These are phyloP conservation scores for Sclerotinia trifoliorum DNA, from an alignment of 2,329 filamentous ascomycete species.

Conservation along the genomic window DNA sequence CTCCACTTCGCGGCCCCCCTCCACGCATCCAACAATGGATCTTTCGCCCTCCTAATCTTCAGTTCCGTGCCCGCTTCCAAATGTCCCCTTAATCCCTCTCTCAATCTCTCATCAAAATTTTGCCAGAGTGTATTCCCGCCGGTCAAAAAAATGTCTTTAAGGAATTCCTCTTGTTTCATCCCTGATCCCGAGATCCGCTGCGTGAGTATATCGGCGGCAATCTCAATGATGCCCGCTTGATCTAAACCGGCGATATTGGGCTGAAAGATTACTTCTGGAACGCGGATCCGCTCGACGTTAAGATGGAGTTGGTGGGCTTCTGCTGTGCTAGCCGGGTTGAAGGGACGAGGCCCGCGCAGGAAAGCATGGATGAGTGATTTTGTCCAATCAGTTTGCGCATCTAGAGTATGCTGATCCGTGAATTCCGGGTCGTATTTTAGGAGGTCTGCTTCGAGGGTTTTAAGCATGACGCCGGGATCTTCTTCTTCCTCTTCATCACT, in stretches of 20 bases:
- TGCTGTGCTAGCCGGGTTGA: constrained; percentile 74
- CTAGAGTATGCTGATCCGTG: constrained; percentile 86
- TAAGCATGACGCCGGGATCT: constrained; percentile 72
- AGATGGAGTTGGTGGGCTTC: constrained; percentile 88
- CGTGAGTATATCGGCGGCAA: constrained; percentile 83
- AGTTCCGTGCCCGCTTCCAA: constrained; percentile 58
- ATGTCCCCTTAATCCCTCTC: constrained; percentile 68
- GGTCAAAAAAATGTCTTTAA: constrained; percentile 88
- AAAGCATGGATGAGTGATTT: constrained; percentile 90
- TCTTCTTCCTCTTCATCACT: constrained; percentile 94
- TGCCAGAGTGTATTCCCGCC: constrained; percentile 88
- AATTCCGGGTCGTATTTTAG: constrained; percentile 85
- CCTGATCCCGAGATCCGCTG: constrained; percentile 66
- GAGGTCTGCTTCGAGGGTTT: constrained; percentile 77
- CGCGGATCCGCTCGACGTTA: constrained; percentile 93
- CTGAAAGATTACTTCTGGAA: constrained; percentile 91
- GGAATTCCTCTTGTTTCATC: constrained; percentile 61
- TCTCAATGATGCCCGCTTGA: constrained; percentile 90
- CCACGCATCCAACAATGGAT: constrained; percentile 88
- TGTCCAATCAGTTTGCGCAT: constrained; percentile 93
- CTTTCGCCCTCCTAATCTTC: constrained; percentile 58
- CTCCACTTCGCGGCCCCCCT: constrained; percentile 88
- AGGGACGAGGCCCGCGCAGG: constrained; percentile 80
- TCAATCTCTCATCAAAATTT: constrained; percentile 81
- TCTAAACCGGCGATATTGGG: constrained; percentile 89